Base-by-base conservation (phyloP, 139 green algal species). In the Diplosphaera chodatii region DNA sequence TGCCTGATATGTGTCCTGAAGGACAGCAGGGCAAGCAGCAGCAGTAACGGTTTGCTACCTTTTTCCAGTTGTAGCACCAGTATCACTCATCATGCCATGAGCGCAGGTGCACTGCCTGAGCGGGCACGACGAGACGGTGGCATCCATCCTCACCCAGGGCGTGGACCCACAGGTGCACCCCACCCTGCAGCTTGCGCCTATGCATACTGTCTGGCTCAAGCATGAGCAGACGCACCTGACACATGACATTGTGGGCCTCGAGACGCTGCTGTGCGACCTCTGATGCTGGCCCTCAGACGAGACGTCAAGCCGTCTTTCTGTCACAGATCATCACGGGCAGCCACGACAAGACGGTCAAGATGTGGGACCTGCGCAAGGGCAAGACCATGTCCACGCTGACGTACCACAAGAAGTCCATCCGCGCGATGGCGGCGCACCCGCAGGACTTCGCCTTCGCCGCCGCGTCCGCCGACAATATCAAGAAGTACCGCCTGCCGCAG, bases 371-470 rank as follows among this genome's bases (percentile, higher is more conserved):
- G 66, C 77, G 87, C 40, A 77, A 63, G 68, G 87, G 85, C 59
- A 93, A 92, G 80, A 89, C 87, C 5, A 86, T 90, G 70, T 77
- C 81, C 33, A 98, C 91, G 4, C 89, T 99, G 30, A 99, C 96
- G 5, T 92, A 96, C 82, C 95, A 99, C 86, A 99, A 99, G 84
- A 99, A 99, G 86, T 82, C 37, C 10, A 87, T 94, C n/a, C 56
- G 90, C 15, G 88, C 80, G 1, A 55, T 96, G 32, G 83, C 79
- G 6, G 77, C 88, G 68, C 94, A 98, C 86, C 91, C 92, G 6
- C 87, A 76, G 3, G 92, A 98, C 81, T 89, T 88, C 74, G 74
- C 63, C 4, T 98, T 99, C 84, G 85, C 79, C 0, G 92, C 85
- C 13, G 84, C 63, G 0, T 88, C 79, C 0, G 94, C 94, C 3